These are phyloP conservation scores for Mycena galopus DNA, from an alignment of 768 basidiomycete species.

Conservation along the genomic window DNA sequence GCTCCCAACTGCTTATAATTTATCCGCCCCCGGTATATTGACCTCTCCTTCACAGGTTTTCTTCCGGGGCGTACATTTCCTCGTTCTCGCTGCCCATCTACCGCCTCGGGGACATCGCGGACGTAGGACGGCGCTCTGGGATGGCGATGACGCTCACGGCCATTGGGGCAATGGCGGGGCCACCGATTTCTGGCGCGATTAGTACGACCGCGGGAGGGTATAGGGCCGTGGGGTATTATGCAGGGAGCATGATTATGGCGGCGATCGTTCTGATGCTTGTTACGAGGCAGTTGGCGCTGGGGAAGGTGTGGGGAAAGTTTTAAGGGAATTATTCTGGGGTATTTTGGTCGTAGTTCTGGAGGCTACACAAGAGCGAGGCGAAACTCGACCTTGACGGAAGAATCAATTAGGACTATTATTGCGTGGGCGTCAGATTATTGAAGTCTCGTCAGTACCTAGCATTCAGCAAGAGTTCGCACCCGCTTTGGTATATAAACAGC, in stretches of 20 bases:
- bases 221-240: constrained; percentile 63
- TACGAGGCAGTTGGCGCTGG: constrained; percentile 55
- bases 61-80: constrained; percentile 73
- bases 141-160: constrained; percentile 74
- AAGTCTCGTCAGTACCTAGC: too few species aligned
- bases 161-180: constrained; percentile 74
- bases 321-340: constrained; percentile 37
- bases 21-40: not conserved
- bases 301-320: constrained; percentile 56
- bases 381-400: too few species aligned
- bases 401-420: too few species aligned
- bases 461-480: too few species aligned
- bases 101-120: constrained; percentile 68
- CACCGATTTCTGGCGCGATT: constrained; percentile 83
- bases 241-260: constrained; percentile 55
- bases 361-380: too few species aligned
- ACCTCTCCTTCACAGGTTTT: constrained; percentile 55
- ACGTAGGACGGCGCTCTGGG: constrained; percentile 76
- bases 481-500: too few species aligned
- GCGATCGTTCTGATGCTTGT: constrained; percentile 56
- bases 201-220: constrained; percentile 65
- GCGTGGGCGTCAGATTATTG: too few species aligned
- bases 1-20: constrained; percentile 39
- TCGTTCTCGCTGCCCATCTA: constrained; percentile 70
- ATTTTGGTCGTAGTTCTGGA: too few species aligned